phyloP scores from a whole-genome alignment of 179 eudicot species.

The Vitellaria paradoxa region DNA sequence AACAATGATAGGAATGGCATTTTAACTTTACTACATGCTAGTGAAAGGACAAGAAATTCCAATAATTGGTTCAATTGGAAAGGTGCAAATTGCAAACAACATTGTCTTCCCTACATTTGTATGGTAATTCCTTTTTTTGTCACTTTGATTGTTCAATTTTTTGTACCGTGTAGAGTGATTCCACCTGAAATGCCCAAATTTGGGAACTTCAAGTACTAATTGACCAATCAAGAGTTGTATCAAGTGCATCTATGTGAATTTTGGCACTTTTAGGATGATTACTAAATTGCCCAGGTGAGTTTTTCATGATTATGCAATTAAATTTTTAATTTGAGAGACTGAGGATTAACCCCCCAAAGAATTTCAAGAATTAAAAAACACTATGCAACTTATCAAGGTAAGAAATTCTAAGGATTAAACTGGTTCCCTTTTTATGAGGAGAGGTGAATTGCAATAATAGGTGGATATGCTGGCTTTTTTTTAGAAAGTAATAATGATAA shows the following conservation, averaged over 20 bases:
- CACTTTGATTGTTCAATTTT: neutral
- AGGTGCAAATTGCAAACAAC: neutral
- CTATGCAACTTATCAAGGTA: no score
- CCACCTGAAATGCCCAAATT: neutral
- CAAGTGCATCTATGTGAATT: neutral
- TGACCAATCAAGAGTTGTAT: neutral
- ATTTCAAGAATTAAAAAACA: no score
- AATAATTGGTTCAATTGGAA: no score
- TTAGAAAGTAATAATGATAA: neutral
- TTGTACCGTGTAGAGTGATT: neutral
- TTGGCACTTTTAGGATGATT: neutral
- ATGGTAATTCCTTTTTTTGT: neutral
- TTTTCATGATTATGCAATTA: no score
- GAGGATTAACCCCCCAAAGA: no score
- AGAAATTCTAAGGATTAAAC: neutral
- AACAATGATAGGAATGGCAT: no score
- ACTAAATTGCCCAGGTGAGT: neutral
- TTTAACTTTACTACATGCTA: no score
- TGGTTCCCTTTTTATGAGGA: neutral
- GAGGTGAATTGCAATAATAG: neutral
- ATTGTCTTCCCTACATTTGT: no score
- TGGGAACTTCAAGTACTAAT: neutral
- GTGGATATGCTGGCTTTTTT: neutral
- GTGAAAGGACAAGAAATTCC: no score
- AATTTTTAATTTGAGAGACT: no score